Evolutionary conservation across 495 filamentous ascomycete species (phyloP), one percentile per base, ranked within the genome.

Genomic region (Rusavskia elegans): DNA sequence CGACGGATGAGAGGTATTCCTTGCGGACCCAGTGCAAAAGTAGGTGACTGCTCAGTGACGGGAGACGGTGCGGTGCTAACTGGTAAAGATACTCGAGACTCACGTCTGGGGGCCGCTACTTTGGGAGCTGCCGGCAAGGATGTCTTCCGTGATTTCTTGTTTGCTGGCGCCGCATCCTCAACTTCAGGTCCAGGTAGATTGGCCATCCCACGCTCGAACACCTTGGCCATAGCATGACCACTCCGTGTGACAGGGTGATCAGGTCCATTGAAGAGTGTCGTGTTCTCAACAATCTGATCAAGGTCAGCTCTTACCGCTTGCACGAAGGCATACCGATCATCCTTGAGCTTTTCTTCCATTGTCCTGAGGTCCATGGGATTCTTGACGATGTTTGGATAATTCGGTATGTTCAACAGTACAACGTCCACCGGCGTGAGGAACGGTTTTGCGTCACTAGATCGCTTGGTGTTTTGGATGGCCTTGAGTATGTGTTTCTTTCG

Each of bases 1-100:
- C 92, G 86, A 50, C 92, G 87, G 54, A 95, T 94, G n/a, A 85
- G 71, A 11, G 92, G 92, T n/a, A 89, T 71, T 3, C 89, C 88
- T 51, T 89, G 82, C 0, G 87, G 82, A 0, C 81, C 80, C 20
- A 95, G 72, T 8, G 90, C 87, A 66, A 89, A 98, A 0, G 85
- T 59, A 1, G 80, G 72, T 40, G 74, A 75, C n/a, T 63, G 58
- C n/a, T 69, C 67, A 29, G 69, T 67, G 20, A 60, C 51, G 7
- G 61, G 52, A 45, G 67, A 58, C 32, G 63, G 66, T 41, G 65
- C 66, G 27, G 60, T 51, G 21, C 14, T 23, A 39, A 61, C 52
- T 49, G 66, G 65, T 16, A 60, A 50, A 16, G 69, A 65, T 53
- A 73, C 62, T 57, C 78, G 69, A 35, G 77, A 73, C 55, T 79